Evolutionary conservation across 2,329 filamentous ascomycete genomes (phyloP), one percentile per base, ranked within the genome.

Genomic region (Xylariaceae sp.): DNA sequence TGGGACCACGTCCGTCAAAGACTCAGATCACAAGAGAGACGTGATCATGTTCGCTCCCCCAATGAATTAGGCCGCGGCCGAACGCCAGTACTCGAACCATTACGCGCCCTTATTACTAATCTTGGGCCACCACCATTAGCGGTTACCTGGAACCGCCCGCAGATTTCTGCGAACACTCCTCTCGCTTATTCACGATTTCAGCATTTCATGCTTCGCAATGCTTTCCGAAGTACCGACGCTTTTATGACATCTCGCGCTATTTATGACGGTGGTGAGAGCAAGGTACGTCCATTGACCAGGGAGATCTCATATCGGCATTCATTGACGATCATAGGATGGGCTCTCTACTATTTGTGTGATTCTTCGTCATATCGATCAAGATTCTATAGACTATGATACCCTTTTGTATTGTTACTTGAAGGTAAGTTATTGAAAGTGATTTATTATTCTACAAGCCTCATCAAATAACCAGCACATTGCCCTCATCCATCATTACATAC

Each of bases 141-240:
- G 44, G 83, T 89, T 6, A 88, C 86, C 1, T 89, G 87, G 85
- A 89, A 88, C 61, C 77, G 86, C 48, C 87, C 87, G 9, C 80
- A 83, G 48, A 83, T 89, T n/a, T 83, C 84, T 1, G 71, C 79
- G 21, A 89, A 89, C 60, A 82, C 74, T 18, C 86, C 86, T 3
- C 82, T 84, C 1, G 75, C 82, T 6, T 89, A 89, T 68, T 88
- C 86, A 2, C 78, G 85, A 20, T 89, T 89, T 62, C 87, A 89
- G 62, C 84, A 89, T 61, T 89, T 89, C 65, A 89, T 89, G 87
- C 78, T 89, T 44, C 81, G 83, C 18, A 88, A 89, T 67, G 86
- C 86, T 1, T 86, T 87, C 61, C 80, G 83, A 40, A 84, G 83
- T 62, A 84, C 82, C 0, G 87, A 89, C 62, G 87, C 85, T 2